Evolutionary conservation across 2,329 filamentous ascomycete genomes (phyloP).

Genomic region (Neofusicoccum umdonicola): DNA sequence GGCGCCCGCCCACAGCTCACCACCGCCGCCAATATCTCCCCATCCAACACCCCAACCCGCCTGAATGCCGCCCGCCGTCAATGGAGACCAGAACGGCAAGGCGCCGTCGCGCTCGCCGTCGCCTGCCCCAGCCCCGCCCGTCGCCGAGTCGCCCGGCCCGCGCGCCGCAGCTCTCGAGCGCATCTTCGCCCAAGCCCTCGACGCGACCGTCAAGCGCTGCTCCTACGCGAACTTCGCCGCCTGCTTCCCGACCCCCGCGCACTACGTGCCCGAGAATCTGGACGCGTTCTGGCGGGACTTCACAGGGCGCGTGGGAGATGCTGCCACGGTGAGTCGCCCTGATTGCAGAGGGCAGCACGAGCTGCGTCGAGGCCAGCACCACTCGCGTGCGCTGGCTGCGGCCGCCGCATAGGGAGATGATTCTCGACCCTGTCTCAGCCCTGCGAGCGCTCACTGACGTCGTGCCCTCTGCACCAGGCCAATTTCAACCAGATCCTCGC

Average conservation of each 20-base stretch:
- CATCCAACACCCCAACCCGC: neutral
- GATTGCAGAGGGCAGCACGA: too few species aligned
- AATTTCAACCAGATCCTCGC: conserved; percentile 62
- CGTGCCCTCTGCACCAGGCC: conserved; percentile 24
- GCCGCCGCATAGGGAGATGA: neutral
- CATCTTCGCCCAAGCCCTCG: conserved; percentile 59
- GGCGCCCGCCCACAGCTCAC: conserved; percentile 6
- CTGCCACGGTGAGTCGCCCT: conserved; percentile 43
- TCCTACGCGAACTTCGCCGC: conserved; percentile 60
- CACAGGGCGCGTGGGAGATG: conserved; percentile 57
- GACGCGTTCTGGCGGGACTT: conserved; percentile 59
- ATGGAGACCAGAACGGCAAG: conserved; percentile 2
- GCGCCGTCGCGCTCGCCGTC: conserved; percentile 45
- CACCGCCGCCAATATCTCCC: neutral
- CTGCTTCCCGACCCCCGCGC: conserved; percentile 63
- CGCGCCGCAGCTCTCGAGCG: conserved; percentile 60
- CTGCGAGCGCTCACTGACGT: neutral
- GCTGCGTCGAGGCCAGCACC: neutral
- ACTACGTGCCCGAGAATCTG: conserved; percentile 55
- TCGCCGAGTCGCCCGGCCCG: conserved; percentile 55
- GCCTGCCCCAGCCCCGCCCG: conserved; percentile 52
- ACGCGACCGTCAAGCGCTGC: conserved; percentile 60
- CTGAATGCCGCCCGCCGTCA: conserved; percentile 31
- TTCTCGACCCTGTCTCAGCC: neutral
- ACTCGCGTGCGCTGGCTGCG: neutral